Base-by-base conservation (phyloP, 2,329 filamentous ascomycete genomes). In the Exophiala oligosperma region DNA sequence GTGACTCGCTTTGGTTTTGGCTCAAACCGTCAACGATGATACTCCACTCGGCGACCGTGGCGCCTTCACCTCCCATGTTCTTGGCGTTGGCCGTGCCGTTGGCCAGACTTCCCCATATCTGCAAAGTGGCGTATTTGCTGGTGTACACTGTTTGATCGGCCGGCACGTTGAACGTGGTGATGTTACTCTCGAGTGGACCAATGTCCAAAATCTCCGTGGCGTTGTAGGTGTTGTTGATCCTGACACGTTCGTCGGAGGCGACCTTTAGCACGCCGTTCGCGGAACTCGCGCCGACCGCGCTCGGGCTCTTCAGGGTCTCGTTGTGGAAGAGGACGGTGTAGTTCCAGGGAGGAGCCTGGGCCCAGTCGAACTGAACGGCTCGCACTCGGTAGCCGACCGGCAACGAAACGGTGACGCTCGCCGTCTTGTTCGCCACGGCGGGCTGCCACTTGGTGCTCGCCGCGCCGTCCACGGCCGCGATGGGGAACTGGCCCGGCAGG, bases 371-470 rank as follows among this genome's bases (percentile, higher is more conserved):
- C 48, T 74, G 73, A 56, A 88, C 76, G 1, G 76, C 77, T 0
- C 71, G 71, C 21, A 78, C 69, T 24, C 61, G 60, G 14, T 66
- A 58, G 4, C 68, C 69, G 6, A 57, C 49, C 9, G 69, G 78
- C 2, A 85, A 74, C 24, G 82, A 76, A 44, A 90, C 79, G 1
- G 82, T 84, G 12, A 90, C 67, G 3, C 80, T 81, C 28, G 81
- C 77, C 3, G 79, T 75, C 0, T 71, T 72, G 50, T 83, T 81
- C 1, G 80, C 76, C 7, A 67, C 68, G 1, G 73, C 67, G 0
- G 87, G 86, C 66, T 89, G 85, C 87, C 87, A 90, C 63, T 82
- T 83, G 0, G 87, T 90, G 17, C 81, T 82, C 4, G 82, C 76
- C 1, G 85, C 84, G 52, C 87, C 87, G 65, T 90, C 87, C 51